phyloP scores from a whole-genome alignment of 345 rosid genomes.

The Populus nigra region DNA sequence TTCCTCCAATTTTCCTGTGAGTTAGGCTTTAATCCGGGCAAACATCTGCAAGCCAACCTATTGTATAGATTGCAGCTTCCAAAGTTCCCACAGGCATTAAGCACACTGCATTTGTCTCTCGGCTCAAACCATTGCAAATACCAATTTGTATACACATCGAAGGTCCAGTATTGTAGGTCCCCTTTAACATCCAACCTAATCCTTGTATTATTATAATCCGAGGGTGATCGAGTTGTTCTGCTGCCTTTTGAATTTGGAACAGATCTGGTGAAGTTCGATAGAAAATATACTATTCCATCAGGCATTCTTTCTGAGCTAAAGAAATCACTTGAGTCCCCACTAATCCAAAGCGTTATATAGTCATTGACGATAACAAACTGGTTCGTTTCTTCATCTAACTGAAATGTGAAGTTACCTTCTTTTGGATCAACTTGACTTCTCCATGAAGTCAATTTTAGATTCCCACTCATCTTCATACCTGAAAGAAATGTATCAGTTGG shows the following conservation, averaged over 20 bases:
- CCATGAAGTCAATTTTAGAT: conserved; percentile 49
- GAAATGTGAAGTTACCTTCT: conserved; percentile 49
- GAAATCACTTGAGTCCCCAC: conserved; percentile 31
- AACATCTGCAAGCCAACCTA: conserved; percentile 31
- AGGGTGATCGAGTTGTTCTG: too few species aligned
- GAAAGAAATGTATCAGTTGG: conserved; percentile 52
- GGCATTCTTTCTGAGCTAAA: conserved; percentile 34
- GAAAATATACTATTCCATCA: conserved; percentile 23
- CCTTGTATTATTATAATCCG: conserved; percentile 5
- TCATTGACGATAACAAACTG: conserved; percentile 30
- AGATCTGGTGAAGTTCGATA: conserved; percentile 34
- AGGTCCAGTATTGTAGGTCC: conserved; percentile 22
- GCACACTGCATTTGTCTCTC: conserved; percentile 28
- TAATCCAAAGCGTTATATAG: conserved; percentile 34
- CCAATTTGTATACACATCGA: conserved; percentile 9
- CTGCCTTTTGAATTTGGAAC: too few species aligned
- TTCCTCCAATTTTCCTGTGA: conserved; percentile 17
- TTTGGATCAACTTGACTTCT: conserved; percentile 44
- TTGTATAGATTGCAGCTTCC: conserved; percentile 32
- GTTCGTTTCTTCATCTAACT: conserved; percentile 26
- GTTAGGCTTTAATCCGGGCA: conserved; percentile 37
- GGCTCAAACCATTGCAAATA: conserved; percentile 31
- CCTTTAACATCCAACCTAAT: conserved; percentile 34
- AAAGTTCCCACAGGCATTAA: conserved; percentile 31
- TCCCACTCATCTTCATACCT: conserved; percentile 49